Percentiles rank a stretch among this genome's conserved stretches.
These are phyloP conservation scores for Fagopyrum tataricum DNA, from an alignment of 148 eudicot species.

Conservation along the genomic window DNA sequence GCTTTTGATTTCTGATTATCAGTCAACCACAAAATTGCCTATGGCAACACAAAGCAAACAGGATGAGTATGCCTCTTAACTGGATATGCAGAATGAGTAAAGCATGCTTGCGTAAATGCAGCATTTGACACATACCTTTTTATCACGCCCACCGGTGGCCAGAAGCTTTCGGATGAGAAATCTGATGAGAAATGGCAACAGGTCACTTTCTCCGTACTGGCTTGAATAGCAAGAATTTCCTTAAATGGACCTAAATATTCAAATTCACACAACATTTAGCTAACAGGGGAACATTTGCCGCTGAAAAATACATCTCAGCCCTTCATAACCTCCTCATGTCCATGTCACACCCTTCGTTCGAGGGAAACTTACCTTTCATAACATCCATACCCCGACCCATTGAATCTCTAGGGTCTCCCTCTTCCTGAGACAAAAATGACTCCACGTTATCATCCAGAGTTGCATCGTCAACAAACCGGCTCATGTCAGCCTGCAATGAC, in stretches of 20 bases:
- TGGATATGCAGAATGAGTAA: slow-evolving; percentile 1
- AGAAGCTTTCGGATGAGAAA: slow-evolving; percentile 49
- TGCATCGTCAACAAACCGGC: slow-evolving; percentile 47
- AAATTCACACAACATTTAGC: background rate
- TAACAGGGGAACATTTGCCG: background rate
- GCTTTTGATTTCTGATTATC: slow-evolving; percentile 46
- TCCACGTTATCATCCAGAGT: slow-evolving; percentile 61
- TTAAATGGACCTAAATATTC: slow-evolving; percentile 29
- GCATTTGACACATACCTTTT: slow-evolving; percentile 40
- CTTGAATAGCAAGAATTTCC: slow-evolving; percentile 35
- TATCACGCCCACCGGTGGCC: slow-evolving; percentile 86
- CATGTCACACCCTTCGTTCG: background rate
- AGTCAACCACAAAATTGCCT: slow-evolving; percentile 77
- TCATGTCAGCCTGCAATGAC: slow-evolving; percentile 36
- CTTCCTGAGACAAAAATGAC: slow-evolving; percentile 58
- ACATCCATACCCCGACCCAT: slow-evolving; percentile 49
- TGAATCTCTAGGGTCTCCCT: slow-evolving; percentile 44
- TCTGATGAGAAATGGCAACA: slow-evolving; percentile 80
- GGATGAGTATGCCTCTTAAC: background rate
- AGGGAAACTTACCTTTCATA: slow-evolving; percentile 31
- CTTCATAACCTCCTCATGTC: background rate
- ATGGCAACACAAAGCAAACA: slow-evolving; percentile 19
- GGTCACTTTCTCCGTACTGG: slow-evolving; percentile 47
- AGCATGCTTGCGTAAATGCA: background rate
- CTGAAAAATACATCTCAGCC: background rate